phyloP scores from a whole-genome alignment of 2,329 filamentous ascomycete species.

The Curvularia sp. region DNA sequence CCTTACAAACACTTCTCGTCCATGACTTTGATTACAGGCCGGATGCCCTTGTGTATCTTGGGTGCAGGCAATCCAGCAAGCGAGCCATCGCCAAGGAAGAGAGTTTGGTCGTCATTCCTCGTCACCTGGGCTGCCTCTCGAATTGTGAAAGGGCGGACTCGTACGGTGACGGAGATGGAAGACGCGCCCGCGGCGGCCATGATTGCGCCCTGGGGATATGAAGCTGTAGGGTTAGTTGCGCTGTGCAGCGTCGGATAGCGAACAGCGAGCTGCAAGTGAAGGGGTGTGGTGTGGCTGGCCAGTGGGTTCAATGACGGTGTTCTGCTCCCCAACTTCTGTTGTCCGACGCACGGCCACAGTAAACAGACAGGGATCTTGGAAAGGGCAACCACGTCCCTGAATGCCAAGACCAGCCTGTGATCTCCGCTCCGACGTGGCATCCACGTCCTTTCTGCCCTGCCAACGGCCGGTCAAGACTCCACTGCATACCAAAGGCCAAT shows the following conservation, averaged over 20 bases:
- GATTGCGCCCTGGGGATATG: constrained; percentile 26
- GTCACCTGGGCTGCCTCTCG: constrained; percentile 92
- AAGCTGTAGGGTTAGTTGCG: constrained; percentile 14
- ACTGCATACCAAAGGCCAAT: not conserved
- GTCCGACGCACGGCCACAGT: constrained; percentile 29
- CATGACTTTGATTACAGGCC: constrained; percentile 92
- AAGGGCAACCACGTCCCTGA: constrained; percentile 31
- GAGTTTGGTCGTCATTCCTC: constrained; percentile 78
- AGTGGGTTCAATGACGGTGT: constrained; percentile 36
- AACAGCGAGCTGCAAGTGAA: constrained; percentile 25
- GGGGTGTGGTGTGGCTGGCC: constrained; percentile 19
- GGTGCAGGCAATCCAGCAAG: constrained; percentile 85
- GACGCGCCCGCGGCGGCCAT: constrained; percentile 55
- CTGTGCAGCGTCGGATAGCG: constrained; percentile 23
- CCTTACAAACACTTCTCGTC: constrained; percentile 94
- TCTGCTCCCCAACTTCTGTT: constrained; percentile 25
- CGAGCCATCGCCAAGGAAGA: constrained; percentile 97
- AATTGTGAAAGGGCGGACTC: constrained; percentile 75
- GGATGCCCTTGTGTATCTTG: constrained; percentile 84
- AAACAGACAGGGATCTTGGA: constrained; percentile 40
- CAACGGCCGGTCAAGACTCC: not conserved
- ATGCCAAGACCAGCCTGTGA: constrained; percentile 14
- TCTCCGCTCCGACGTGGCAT: constrained; percentile 15
- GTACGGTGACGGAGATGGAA: constrained; percentile 61
- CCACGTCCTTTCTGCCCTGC: not conserved